Evolutionary conservation across 148 eudicot species (phyloP), one percentile per base, ranked within the genome.

Genomic region (Fagopyrum esculentum): DNA sequence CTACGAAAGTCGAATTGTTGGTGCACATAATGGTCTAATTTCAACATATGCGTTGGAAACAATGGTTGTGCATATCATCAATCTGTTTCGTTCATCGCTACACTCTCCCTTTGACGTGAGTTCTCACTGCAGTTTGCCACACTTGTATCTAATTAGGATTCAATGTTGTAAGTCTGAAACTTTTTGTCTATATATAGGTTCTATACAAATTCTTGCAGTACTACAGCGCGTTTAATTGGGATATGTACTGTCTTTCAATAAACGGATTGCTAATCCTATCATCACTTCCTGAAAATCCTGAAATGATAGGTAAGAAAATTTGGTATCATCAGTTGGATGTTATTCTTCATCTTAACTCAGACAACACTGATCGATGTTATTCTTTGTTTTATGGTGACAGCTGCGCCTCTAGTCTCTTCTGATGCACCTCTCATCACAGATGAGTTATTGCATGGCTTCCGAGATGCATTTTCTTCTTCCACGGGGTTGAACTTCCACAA

Each of bases 21-120:
- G 89, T 40, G 88, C 89, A 44, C 49, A 26, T 43, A 66, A 83
- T 81, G 88, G 90, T 70, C 80, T 89, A 56, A 77, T 89, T 61
- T 78, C 88, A 70, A 83, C 92, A 44, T 89, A 89, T 80, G 90
- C 83, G n/a, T 78, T 86, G 81, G 90, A 89, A 66, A 75, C 75
- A 12, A 59, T 88, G 85, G 77, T 86, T 79, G 74, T 88, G 29
- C 85, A 85, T 75, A 80, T 88, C 12, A 54, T 88, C 76, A 81
- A 84, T 78, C 80, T 76, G 40, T 88, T 79, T 51, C 77, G 81
- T 81, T 79, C 79, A 45, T 79, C 82, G 22, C 68, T 86, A 64
- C 64, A 56, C 45, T 75, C 81, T 48, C 91, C 91, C 49, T 78
- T 86, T 45, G 80, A 80, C 63, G 91, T 88, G 77, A 79, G 83